Evolutionary conservation across 2,329 filamentous ascomycete genomes (phyloP).

Genomic region (Colletotrichum gloeosporioides): DNA sequence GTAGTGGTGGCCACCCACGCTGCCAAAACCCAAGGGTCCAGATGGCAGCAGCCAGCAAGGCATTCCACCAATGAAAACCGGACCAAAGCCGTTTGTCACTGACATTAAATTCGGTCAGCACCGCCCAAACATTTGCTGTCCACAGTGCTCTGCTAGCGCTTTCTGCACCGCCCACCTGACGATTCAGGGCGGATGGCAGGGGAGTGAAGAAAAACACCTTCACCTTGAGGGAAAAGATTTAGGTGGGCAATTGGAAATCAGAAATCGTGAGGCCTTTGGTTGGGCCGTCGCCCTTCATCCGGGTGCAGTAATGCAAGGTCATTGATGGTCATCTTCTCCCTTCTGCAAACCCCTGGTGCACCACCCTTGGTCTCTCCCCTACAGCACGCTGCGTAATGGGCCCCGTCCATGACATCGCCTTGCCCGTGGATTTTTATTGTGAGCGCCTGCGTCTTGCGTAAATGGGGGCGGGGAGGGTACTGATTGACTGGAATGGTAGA

Average conservation of each 20-base stretch:
- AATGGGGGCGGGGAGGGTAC: background rate
- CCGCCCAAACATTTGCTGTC: background rate
- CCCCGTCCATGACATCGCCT: background rate
- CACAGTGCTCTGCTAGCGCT: background rate
- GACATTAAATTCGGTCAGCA: constrained; percentile 3
- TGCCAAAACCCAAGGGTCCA: background rate
- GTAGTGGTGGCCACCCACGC: background rate
- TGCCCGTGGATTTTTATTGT: background rate
- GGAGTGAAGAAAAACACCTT: background rate
- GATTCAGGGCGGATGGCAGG: background rate
- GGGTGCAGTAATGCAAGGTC: background rate
- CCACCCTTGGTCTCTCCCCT: background rate
- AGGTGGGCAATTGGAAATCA: background rate
- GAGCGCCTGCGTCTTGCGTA: background rate
- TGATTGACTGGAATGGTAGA: background rate
- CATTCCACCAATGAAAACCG: background rate
- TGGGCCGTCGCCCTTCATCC: background rate
- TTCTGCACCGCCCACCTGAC: background rate
- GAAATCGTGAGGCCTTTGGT: background rate
- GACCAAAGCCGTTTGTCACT: constrained; percentile 9
- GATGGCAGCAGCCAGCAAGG: background rate
- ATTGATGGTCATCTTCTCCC: background rate
- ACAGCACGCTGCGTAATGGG: background rate
- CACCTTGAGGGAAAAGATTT: background rate
- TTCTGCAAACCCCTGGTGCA: background rate